Evolutionary conservation across 768 basidiomycete species (phyloP), one percentile per base, ranked within the genome.

Genomic region (Tephrocybe sp.): DNA sequence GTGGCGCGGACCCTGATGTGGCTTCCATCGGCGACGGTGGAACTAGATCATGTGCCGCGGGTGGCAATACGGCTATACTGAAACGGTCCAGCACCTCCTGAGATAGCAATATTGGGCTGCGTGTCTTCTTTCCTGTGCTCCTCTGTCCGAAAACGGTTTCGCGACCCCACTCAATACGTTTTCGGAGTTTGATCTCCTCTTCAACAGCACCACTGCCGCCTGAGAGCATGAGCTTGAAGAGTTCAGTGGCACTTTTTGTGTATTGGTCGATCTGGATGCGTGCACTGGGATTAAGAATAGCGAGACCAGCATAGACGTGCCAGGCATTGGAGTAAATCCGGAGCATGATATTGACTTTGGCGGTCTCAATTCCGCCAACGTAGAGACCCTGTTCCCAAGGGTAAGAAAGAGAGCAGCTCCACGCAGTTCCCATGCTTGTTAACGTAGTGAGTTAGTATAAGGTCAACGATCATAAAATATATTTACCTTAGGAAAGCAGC

Each of bases 281-380:
- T 0, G 97, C 97, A 9, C 79, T 85, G 4, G 97, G 96, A 68
- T 99, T 98, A 54, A 99, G 80, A 64, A 98, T 92, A 1, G 96
- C 96, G n/a, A 99, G 81, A 1, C 97, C 96, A 12, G 96, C 96
- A 65, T 99, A 99, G 62, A 99, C 96, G 69, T 99, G 96, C 94
- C 94, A 99, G 53, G 93, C 88, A 67, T 94, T 97, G 36, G 92
- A 81, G 69, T 98, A 99, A 60, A 99, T 98, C 0, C 97, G 91
- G 16, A 97, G 80, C 54, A 89, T 85, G 67, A 98, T 87, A 75
- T 99, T 99, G 60, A 93, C 94, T 70, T 99, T 99, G 59, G 93
- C 93, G 1, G 92, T 95, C 67, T 99, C 97, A 59, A 99, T 94
- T 0, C 97, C 97, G 19, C 94, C 92, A 25, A 97, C 92, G 68